Base-by-base conservation (phyloP, 2,329 filamentous ascomycete genomes). In the Aspergillus aculeatinus region DNA sequence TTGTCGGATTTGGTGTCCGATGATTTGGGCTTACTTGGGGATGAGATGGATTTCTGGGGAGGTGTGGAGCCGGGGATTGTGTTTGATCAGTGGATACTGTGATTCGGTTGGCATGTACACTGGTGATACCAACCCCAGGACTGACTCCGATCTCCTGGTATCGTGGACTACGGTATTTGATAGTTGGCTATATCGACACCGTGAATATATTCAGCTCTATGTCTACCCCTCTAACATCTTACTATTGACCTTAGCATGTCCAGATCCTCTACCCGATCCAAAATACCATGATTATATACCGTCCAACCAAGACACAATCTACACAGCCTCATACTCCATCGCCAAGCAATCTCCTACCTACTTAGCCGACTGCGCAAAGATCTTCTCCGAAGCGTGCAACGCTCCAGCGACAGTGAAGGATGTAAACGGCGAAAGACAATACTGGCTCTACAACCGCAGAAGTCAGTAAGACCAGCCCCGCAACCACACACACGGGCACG, bases 371-470 rank as follows among this genome's bases (percentile, higher is more conserved):
- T 16, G 14, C 14, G 16, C 39, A 44, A 44, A 44, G n/a, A 44
- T 19, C 16, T 44, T 44, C 58, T 73, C 65, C 3, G 67, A 72
- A 10, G 71, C 72, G 47, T 72, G 72, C 35, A 74, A 57, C 2
- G 70, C 68, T 2, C 70, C 72, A 2, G 72, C 71, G 11, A 75
- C 72, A 0, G 68, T 70, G 23, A 74, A 70, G 42, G 69, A 71
- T 19, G 73, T 60, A 21, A 70, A 60, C 6, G 71, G 73, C 48
- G 71, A 74, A 4, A 74, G 60, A 7, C 64, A 66, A 62, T 76
- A 75, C 60, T 72, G 69, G 11, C 70, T 64, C 72, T 73, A 19
- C 7, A 16, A 16, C 39, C 51, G 1, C 29, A 4, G 27, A 19
- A 14, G 48, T 61, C n/a, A 66, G 61, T 55, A 57, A 19, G 10